Evolutionary conservation across 345 rosid species (phyloP).

Genomic region (Arabis alpina): DNA sequence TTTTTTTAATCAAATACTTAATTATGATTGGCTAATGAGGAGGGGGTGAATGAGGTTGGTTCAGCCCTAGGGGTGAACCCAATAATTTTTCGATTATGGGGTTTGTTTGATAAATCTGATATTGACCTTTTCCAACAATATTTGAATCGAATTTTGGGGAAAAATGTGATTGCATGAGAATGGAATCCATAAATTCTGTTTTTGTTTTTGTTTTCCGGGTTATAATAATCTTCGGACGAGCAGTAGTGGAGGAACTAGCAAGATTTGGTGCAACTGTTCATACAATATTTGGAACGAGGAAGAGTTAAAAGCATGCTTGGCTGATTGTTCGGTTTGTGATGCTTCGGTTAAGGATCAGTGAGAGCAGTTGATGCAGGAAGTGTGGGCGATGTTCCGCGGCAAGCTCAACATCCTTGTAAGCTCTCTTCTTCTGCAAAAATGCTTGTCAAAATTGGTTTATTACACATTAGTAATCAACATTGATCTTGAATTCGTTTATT

Average conservation of each 20-base stretch:
- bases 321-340: slow-evolving; percentile 80
- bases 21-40: too few relatives aligned
- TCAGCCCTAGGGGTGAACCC: too few relatives aligned
- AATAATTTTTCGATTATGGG: not conserved
- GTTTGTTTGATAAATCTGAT: not conserved
- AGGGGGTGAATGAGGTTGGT: too few relatives aligned
- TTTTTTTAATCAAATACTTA: too few relatives aligned
- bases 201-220: too few relatives aligned
- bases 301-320: slow-evolving; percentile 62
- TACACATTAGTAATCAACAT: not conserved
- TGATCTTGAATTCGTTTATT: too few relatives aligned
- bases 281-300: slow-evolving; percentile 72
- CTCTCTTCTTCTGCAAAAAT: not conserved
- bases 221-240: slow-evolving; percentile 46
- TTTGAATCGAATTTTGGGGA: not conserved
- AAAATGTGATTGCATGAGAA: not conserved
- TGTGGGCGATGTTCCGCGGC: slow-evolving; percentile 54
- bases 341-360: slow-evolving; percentile 56
- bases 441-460: not conserved
- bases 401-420: slow-evolving; percentile 74
- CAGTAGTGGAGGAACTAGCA: slow-evolving; percentile 75
- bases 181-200: slow-evolving; percentile 10
- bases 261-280: slow-evolving; percentile 71
- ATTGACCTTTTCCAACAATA: too few relatives aligned
- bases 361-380: slow-evolving; percentile 59